Evolutionary conservation across 192 early-diverging fungal genomes (phyloP), one percentile per base, ranked within the genome.

Genomic region (Diversispora epigaea): DNA sequence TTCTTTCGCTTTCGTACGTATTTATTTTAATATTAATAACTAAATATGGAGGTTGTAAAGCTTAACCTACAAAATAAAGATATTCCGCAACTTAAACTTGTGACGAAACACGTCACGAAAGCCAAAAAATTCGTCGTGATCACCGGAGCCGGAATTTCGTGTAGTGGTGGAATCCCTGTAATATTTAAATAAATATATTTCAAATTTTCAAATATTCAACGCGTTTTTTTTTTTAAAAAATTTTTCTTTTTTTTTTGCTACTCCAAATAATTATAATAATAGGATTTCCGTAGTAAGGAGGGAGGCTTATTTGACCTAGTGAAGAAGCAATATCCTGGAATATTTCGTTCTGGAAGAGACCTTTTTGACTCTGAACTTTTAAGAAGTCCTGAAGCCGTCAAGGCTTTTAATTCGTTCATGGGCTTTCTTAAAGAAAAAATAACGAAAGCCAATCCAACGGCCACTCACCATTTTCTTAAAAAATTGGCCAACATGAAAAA

Each of bases 281-380:
- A 93, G 93, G 94, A 94, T 82, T 94, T 94, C 76, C 90, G 93
- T 25, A 93, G 93, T 7, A 77, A 85, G 12, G 86, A 92, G 12
- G 86, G 91, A 70, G 94, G 95, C 45, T 84, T 96, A 22, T 96
- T 94, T 84, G 89, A 89, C 70, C 82, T 93, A 14, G 88, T 96
- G 25, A 94, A 94, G 76, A 82, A 83, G 56, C 83, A 87, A 65
- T 93, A 92, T 80, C 92, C 93, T 14, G 74, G 83, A 10, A 81
- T 82, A 9, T 87, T 96, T 54, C 75, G 91, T 25, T 87, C 84
- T 44, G 95, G 95, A 67, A 82, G 89, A 75, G 95, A 95, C 73
- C 82, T 96, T n/a, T 95, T 96, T 79, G 93, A 95, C 73, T 94
- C 95, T 32, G 82, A 84, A 17, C 85, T 96, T 10, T 95, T 96